Evolutionary conservation across 768 basidiomycete species (phyloP), one percentile per base, ranked within the genome.

Genomic region (Mycena pura): DNA sequence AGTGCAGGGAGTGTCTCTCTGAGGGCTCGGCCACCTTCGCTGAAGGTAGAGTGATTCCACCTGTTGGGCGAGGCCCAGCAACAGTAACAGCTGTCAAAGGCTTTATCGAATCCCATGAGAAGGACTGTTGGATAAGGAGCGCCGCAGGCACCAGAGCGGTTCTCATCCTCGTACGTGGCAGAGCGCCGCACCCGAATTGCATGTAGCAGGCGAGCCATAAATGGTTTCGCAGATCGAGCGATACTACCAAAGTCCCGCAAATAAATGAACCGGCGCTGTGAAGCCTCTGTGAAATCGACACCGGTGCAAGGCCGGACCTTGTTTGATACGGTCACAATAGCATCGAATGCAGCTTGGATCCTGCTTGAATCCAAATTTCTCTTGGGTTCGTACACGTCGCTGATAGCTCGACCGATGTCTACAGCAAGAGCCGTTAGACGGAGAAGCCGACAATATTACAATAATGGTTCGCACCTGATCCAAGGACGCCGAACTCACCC

Each of bases 401-500:
- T 53, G 25, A 34, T 46, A 24, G 41, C 28, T 47, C 15, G 27
- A 24, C 32, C 27, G 27, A 54, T 38, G 38, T 28, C 40, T 34
- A 22, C 44, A 47, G 29, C n/a, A n/a, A n/a, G 22, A 27, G 29
- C 17, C 45, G 45, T 46, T 27, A 46, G 25, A 46, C 45, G 25
- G 45, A 46, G 45, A 46, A 28, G 45, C 45, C 29, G 45, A 46
- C 29, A 46, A 46, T 46, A 46, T 46, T 27, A 46, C 29, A 7
- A 21, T 41, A 41, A 41, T 41, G 24, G 29, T 46, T 46, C 51
- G 25, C 45, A 65, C 63, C 60, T 59, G 58, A 43, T n/a, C 63
- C 64, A 38, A 65, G 56, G 24, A 34, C 27, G 22, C 64, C 64
- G 17, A 47, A 50, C 43, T 58, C 46, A 17, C 61, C 60, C 25